phyloP scores from a whole-genome alignment of 805 yeast genomes.

The Myxozyma udenii region DNA sequence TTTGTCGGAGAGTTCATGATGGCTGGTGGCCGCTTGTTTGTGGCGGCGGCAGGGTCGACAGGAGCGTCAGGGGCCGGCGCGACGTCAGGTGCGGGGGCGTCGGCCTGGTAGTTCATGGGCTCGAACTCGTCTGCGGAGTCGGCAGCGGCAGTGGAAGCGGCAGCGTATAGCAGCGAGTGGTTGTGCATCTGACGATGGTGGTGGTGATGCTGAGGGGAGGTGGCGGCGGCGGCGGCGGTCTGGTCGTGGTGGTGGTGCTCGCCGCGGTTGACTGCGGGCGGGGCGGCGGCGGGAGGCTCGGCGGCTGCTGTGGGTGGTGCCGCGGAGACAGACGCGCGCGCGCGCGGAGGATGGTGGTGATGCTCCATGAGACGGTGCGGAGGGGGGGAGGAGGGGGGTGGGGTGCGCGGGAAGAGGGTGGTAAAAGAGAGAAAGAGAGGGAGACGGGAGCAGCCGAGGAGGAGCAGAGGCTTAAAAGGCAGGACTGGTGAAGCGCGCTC shows the following conservation, averaged over 20 bases:
- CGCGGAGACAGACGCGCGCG: slow-evolving; percentile 4
- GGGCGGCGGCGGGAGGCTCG: background rate
- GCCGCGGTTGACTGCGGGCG: background rate
- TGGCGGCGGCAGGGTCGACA: slow-evolving; percentile 4
- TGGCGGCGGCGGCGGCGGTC: background rate
- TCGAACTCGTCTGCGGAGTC: slow-evolving; percentile 6
- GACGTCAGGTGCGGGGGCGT: slow-evolving; percentile 1
- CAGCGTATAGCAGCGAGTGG: slow-evolving; percentile 5
- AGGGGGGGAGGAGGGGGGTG: background rate
- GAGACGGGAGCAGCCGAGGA: background rate
- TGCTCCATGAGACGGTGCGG: background rate
- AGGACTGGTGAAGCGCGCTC: background rate
- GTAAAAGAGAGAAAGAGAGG: background rate
- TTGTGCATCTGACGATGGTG: slow-evolving; percentile 18
- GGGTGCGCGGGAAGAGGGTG: background rate
- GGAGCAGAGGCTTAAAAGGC: background rate
- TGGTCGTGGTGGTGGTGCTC: background rate
- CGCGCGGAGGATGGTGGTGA: slow-evolving; percentile 1
- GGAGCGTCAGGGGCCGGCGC: background rate
- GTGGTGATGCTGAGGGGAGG: slow-evolving; percentile 6
- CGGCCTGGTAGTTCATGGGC: slow-evolving; percentile 13
- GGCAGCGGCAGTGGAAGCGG: slow-evolving; percentile 18
- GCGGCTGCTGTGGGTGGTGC: slow-evolving; percentile 9
- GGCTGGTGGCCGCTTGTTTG: slow-evolving; percentile 7
- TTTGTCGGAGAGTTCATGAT: slow-evolving; percentile 3